These are phyloP conservation scores for Tremellales sp. DNA, from an alignment of 1,284 basidiomycete genomes.

Conservation along the genomic window DNA sequence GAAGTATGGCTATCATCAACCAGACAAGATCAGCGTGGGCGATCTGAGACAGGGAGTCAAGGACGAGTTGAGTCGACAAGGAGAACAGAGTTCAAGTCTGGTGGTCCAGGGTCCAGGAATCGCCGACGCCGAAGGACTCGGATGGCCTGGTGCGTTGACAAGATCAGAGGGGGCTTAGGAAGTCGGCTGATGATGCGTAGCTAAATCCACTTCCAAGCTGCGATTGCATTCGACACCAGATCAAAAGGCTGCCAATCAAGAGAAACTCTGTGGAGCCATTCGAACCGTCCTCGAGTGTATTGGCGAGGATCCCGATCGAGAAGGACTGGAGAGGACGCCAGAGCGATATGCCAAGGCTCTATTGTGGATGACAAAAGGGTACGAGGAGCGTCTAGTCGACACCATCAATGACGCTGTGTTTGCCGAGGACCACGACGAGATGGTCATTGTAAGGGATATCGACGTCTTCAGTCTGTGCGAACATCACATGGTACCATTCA, in stretches of 20 bases:
- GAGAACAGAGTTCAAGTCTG: conserved; percentile 1
- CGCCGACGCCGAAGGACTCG: conserved; percentile 80
- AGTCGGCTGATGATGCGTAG: conserved; percentile 50
- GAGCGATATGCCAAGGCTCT: conserved; percentile 95
- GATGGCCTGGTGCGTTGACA: conserved; percentile 75
- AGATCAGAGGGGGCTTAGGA: neutral
- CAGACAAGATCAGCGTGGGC: conserved; percentile 27
- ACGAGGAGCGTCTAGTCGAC: conserved; percentile 90
- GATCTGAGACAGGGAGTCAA: conserved; percentile 24
- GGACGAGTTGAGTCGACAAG: conserved; percentile 18
- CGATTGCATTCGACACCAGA: conserved; percentile 72
- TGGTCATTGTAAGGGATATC: conserved; percentile 98
- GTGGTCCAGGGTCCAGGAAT: conserved; percentile 46
- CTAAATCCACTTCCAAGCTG: conserved; percentile 76
- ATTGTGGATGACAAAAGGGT: conserved; percentile 99
- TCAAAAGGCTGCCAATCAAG: conserved; percentile 67
- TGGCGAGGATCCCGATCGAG: conserved; percentile 94
- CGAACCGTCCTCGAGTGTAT: conserved; percentile 93
- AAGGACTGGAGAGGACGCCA: conserved; percentile 85
- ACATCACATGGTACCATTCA: conserved; percentile 98
- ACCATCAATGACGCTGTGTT: conserved; percentile 99
- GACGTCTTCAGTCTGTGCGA: conserved; percentile 97
- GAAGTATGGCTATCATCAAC: conserved; percentile 12
- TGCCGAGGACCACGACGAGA: conserved; percentile 98
- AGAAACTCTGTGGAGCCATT: conserved; percentile 77